Percentiles rank a stretch among this genome's conserved stretches.
Conservation (phyloP, 768 basidiomycete genomes). For the Lanmaoa pseudosensibilis region DNA sequence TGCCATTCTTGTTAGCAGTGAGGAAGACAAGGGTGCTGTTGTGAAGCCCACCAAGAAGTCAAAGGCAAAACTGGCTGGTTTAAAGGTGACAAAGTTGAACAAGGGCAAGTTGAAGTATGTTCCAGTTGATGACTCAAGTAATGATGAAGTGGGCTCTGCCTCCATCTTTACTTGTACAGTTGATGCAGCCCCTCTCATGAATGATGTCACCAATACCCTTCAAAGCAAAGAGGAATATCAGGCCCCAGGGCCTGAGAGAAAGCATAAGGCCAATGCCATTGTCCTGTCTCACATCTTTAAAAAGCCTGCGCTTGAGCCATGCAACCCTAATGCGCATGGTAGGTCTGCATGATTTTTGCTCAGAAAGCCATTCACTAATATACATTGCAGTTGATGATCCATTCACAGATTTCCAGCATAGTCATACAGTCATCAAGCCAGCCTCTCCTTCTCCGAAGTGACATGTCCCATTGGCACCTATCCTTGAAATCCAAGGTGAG, state of each 20-base stretch:
- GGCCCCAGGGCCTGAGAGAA: neutral
- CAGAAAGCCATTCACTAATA: too few species aligned
- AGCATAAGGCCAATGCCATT: neutral
- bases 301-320: neutral
- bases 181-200: neutral
- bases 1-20: neutral
- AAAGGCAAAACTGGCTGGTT: neutral
- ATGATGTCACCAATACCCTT: neutral
- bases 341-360: too few species aligned
- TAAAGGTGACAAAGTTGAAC: neutral
- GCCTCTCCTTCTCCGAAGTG: neutral
- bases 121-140: neutral
- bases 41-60: neutral
- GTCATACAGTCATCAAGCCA: neutral
- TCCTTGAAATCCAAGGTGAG: too few species aligned
- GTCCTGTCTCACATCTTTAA: neutral
- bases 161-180: neutral
- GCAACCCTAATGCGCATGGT: too few species aligned
- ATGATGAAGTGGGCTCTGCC: neutral
- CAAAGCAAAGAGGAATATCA: neutral
- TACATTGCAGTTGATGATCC: too few species aligned
- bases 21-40: neutral
- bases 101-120: neutral
- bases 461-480: neutral
- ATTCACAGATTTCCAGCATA: too few species aligned